Base-by-base conservation (phyloP, 1,284 basidiomycete species). In the Leccinum pallidistipes region DNA sequence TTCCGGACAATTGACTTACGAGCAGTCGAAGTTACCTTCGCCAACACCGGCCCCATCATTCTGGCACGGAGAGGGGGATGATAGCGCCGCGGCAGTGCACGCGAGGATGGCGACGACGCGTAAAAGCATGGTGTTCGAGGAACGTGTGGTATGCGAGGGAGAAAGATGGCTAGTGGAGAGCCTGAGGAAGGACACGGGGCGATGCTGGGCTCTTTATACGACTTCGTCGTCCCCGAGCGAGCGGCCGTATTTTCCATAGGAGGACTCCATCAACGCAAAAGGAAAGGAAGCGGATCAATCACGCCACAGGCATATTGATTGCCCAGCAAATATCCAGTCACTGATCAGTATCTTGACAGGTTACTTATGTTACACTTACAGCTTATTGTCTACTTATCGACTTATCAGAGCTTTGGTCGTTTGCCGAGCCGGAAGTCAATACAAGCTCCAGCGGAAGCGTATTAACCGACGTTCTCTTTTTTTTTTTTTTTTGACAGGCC, bases 51-150 rank as follows among this genome's bases (percentile, higher is more conserved):
- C 3, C 24, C 24, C 24, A 24, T 24, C 24, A 24, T 24, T 24
- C 21, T 24, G 21, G 36, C 36, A 38, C 27, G 24, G 24, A 24
- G 3, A 3, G 24, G 3, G 24, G 24, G 24, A 2, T 24, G 24
- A 24, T 24, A 24, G 24, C 24, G 24, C 24, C 24, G 24, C 24
- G 24, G 24, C 27, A 27, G 5, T 32, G 5, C 54, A 63, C 2
- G 61, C 61, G 34, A 62, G 49, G 29, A 62, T 43, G 40, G 32
- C 31, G 40, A 47, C 0, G 29, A 11, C 29, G 16, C 55, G 55
- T 12, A 59, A 32, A 34, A 53, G 14, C 58, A 61, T 61, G 3
- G 32, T 45, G n/a, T 29, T n/a, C 5, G 34, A 60, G 27, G n/a
- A 3, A 52, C 10, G n/a, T 3, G 43, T 45, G 18, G 5, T 58